Evolutionary conservation across 768 basidiomycete species (phyloP), one percentile per base, ranked within the genome.

Genomic region (Rhodotorula diobovata): DNA sequence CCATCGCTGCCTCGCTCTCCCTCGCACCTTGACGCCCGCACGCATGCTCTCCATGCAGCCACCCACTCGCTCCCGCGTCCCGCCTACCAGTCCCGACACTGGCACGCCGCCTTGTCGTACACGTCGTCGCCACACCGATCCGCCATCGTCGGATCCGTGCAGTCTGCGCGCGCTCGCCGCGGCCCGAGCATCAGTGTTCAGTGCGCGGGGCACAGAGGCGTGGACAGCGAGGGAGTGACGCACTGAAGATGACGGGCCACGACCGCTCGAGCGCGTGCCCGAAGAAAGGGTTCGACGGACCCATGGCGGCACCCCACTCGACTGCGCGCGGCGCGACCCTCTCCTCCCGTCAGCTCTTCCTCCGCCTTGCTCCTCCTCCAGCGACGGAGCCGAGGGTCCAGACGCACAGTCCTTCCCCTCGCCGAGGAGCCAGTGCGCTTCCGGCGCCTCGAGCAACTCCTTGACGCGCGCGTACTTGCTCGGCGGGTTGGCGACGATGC

Each of bases 401-500:
- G 15, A 53, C 62, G 39, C 28, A 55, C 62, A 68, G 35, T 50
- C 28, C 7, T 45, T 34, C 14, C 67, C 67, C 34, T 68, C 67
- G 0, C 16, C 46, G 45, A 57, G 43, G 7, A 56, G 18, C 67
- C 72, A 74, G 41, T 67, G 63, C 50, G 58, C 67, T 32, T 14
- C 41, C 0, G 68, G 68, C 39, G 62, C 68, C 32, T 70, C 56
- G 35, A 70, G 45, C 28, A 68, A 45, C 25, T 63, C 61, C 21
- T 39, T 34, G 32, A 80, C 50, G 41, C 73, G 70, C 30, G 54
- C 57, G 67, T 80, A 81, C 65, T 74, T 76, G n/a, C 34, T 21
- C 8, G 60, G 64, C 30, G 71, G 41, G 68, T 78, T 80, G 8
- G 65, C 66, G 32, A 76, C 37, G 41, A 80, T 80, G 21, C 80